Conservation (phyloP, 208 protist species). For the Acanthamoeba healyi region DNA sequence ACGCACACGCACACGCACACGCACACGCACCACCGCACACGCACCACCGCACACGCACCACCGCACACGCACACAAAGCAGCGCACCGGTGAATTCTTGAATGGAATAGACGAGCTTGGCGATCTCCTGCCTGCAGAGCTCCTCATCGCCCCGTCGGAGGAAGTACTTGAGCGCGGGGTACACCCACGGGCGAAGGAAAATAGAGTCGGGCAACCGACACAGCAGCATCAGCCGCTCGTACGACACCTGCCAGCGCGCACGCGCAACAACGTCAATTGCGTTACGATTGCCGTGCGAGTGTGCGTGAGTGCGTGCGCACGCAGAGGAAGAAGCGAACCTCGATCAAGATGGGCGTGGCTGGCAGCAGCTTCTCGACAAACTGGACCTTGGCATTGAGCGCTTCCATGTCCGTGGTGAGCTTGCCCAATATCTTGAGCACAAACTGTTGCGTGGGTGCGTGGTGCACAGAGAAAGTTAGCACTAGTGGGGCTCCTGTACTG, state of each 20-base stretch:
- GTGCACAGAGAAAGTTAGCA: too few species aligned
- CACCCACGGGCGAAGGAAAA: conserved; percentile 54
- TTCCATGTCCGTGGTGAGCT: conserved; percentile 62
- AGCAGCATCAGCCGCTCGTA: conserved; percentile 62
- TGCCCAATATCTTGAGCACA: conserved; percentile 61
- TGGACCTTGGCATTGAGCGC: conserved; percentile 47
- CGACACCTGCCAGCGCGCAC: neutral
- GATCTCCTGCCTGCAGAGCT: conserved; percentile 35
- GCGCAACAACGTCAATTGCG: neutral
- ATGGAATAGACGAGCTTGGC: conserved; percentile 39
- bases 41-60: neutral
- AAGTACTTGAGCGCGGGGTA: conserved; percentile 72
- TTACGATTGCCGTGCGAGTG: neutral
- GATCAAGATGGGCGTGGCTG: conserved; percentile 41
- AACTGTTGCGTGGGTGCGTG: neutral
- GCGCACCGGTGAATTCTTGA: conserved; percentile 39
- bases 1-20: neutral
- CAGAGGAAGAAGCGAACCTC: neutral
- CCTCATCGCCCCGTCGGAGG: conserved; percentile 25
- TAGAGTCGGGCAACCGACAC: conserved; percentile 57
- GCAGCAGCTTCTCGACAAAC: conserved; percentile 48
- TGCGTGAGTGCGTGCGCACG: too few species aligned
- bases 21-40: neutral
- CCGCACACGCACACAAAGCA: neutral
- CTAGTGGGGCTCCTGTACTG: too few species aligned